These are phyloP conservation scores for Fraxinus floribunda DNA, from an alignment of 305 asterid genomes.

Conservation along the genomic window DNA sequence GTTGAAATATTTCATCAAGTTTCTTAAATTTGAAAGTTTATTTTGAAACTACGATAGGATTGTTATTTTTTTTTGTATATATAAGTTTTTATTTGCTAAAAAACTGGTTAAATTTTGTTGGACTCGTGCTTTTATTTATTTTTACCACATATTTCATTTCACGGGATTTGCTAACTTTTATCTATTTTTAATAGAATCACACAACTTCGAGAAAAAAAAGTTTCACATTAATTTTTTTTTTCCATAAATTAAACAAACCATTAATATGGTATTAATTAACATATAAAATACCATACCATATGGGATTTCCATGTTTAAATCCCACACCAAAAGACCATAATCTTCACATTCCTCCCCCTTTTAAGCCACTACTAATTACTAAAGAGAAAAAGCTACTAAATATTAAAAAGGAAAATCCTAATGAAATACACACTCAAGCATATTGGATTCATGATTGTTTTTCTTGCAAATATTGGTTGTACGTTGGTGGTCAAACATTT, in stretches of 20 bases:
- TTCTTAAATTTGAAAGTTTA: background rate
- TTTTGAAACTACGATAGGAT: too few relatives aligned
- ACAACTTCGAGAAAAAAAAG: background rate
- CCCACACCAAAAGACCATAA: conserved; percentile 36
- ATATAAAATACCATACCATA: conserved; percentile 32
- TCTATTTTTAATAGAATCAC: background rate
- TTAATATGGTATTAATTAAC: conserved; percentile 28
- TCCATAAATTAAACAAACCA: conserved; percentile 37
- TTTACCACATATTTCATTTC: background rate
- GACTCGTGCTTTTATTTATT: background rate
- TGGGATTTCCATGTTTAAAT: conserved; percentile 39
- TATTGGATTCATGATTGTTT: conserved; percentile 27
- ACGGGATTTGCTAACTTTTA: background rate
- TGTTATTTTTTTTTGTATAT: too few relatives aligned
- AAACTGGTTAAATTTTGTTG: background rate
- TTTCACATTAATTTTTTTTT: background rate
- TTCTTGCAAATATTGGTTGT: conserved; percentile 30
- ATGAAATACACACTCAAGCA: conserved; percentile 40
- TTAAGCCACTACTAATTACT: conserved; percentile 44
- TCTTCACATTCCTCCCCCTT: conserved; percentile 41
- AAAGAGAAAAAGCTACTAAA: conserved; percentile 32
- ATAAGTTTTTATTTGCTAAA: background rate
- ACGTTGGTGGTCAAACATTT: conserved; percentile 47
- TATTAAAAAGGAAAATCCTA: conserved; percentile 23
- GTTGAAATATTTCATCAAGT: background rate